A percentile compares a stretch with the other conserved stretches of the same genome.
These are phyloP conservation scores for Solanum chiquidenum DNA, from an alignment of 257 asterid species.

Conservation along the genomic window DNA sequence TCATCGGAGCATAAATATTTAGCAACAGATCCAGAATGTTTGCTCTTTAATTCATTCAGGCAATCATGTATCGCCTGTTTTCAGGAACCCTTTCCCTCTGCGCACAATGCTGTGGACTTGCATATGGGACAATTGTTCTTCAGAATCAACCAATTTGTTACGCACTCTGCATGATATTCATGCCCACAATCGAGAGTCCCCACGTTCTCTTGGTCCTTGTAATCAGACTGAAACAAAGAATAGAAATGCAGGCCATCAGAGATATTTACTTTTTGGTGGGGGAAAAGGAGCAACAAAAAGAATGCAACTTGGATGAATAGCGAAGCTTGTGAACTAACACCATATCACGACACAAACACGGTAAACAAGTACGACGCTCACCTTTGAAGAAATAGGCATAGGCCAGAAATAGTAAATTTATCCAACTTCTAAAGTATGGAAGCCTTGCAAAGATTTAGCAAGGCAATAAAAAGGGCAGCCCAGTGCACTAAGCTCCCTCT, in stretches of 20 bases:
- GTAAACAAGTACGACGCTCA: not conserved
- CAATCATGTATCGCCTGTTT: not conserved
- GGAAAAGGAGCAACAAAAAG: not conserved
- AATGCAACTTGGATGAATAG: not conserved
- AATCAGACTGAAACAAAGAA: conserved; percentile 34
- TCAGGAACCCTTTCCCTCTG: conserved; percentile 26
- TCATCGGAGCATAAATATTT: conserved; percentile 26
- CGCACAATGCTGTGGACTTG: conserved; percentile 53
- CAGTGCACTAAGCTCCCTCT: not conserved
- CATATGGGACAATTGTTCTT: conserved; percentile 73
- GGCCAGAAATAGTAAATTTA: not conserved
- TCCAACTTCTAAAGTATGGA: not conserved
- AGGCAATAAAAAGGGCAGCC: not conserved
- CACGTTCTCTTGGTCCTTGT: conserved; percentile 35
- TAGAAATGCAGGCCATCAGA: not conserved
- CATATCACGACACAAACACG: not conserved
- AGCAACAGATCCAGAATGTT: conserved; percentile 10
- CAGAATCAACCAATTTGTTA: conserved; percentile 60
- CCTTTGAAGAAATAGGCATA: not conserved
- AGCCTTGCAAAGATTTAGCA: not conserved
- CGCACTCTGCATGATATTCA: conserved; percentile 64
- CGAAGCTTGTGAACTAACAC: not conserved
- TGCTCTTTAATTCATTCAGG: not conserved
- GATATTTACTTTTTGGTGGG: not conserved
- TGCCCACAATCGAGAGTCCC: conserved; percentile 63